Evolutionary conservation across 176 grass and related monocot species (phyloP).

Genomic region (Eremochloa ophiuroides): DNA sequence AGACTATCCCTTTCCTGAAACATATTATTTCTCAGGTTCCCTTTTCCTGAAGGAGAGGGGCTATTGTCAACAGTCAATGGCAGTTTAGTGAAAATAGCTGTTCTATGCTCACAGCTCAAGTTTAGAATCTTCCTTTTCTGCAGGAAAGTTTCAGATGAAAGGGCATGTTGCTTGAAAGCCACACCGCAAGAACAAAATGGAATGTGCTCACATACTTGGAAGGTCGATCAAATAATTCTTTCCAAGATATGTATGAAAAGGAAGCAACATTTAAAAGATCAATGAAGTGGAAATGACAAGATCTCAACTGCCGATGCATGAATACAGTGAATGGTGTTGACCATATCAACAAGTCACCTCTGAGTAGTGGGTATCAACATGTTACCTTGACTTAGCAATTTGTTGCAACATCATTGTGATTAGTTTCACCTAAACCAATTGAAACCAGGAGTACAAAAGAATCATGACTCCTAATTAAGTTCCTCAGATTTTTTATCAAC

Average conservation of each 20-base stretch:
- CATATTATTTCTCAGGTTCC: slow-evolving; percentile 6
- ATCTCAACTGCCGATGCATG: neutral
- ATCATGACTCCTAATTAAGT: neutral
- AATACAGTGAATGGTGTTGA: neutral
- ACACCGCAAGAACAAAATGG: slow-evolving; percentile 32
- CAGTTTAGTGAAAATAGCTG: slow-evolving; percentile 13
- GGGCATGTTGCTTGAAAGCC: slow-evolving; percentile 29
- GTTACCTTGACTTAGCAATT: slow-evolving; percentile 6
- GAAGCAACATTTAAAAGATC: slow-evolving; percentile 13
- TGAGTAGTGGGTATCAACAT: neutral
- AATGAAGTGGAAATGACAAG: slow-evolving; percentile 27
- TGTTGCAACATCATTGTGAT: neutral
- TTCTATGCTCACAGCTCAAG: slow-evolving; percentile 38
- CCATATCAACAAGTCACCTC: slow-evolving; percentile 4
- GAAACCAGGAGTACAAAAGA: neutral
- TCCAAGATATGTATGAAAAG: slow-evolving; percentile 7
- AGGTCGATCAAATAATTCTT: neutral
- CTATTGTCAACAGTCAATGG: neutral
- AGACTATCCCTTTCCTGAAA: neutral
- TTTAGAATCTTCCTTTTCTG: slow-evolving; percentile 42
- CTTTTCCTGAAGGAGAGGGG: neutral
- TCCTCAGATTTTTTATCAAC: neutral
- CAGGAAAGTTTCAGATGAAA: slow-evolving; percentile 32
- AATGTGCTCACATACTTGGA: slow-evolving; percentile 5
- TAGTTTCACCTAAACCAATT: neutral